A percentile compares a stretch with the other conserved stretches of the same genome.
Conservation (phyloP, 2,329 filamentous ascomycete species). For the Fusarium buxicola region DNA sequence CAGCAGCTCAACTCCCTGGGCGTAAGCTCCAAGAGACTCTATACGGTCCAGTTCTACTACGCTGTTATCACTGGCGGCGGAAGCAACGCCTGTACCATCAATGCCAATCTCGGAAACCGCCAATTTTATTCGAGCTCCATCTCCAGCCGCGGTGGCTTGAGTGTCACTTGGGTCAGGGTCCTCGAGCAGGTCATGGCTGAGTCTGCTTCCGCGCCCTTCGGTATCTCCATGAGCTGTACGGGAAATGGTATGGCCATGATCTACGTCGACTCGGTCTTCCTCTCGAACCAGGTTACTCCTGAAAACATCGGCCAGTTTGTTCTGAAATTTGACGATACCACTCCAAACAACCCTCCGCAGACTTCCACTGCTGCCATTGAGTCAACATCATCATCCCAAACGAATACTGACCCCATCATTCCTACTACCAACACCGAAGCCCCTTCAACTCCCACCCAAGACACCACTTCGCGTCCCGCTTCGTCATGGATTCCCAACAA, state of each 20-base stretch:
- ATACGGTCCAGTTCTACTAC: conserved; percentile 27
- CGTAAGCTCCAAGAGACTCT: background rate
- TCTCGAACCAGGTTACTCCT: conserved; percentile 23
- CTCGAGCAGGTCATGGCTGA: conserved; percentile 10
- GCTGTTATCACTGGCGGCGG: background rate
- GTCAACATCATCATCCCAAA: background rate
- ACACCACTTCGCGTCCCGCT: too few species aligned
- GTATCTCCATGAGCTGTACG: conserved; percentile 13
- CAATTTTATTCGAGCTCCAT: conserved; percentile 15
- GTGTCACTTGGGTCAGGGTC: conserved; percentile 9
- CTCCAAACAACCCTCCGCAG: background rate
- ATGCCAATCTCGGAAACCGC: background rate
- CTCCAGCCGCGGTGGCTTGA: background rate
- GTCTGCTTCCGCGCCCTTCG: conserved; percentile 1
- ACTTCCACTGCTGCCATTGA: background rate
- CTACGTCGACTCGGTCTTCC: conserved; percentile 21
- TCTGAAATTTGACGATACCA: conserved; percentile 5
- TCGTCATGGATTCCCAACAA: too few species aligned
- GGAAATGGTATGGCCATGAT: background rate
- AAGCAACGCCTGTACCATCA: background rate
- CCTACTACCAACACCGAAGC: background rate
- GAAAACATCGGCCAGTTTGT: conserved; percentile 15
- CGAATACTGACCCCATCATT: background rate
- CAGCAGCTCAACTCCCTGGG: background rate
- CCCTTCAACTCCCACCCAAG: too few species aligned